Base-by-base conservation (phyloP, 495 filamentous ascomycete genomes). In the Penicillium egyptiacum region DNA sequence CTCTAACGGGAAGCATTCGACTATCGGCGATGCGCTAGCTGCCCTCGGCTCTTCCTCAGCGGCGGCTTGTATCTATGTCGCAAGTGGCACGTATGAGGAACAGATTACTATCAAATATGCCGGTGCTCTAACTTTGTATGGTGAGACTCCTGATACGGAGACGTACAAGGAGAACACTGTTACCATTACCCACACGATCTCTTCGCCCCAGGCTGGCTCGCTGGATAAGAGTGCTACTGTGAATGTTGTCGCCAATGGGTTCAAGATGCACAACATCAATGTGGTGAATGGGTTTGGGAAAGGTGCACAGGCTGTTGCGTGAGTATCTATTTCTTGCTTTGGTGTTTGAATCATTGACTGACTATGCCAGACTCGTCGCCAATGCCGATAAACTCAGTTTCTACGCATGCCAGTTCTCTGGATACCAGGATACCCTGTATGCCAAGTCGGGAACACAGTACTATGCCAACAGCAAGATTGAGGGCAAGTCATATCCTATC, bases 341-440 rank as follows among this genome's bases (percentile, higher is more conserved):
- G 20, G 2, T 17, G 14, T 26, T 26, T 12, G n/a, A 37, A 42
- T 10, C 19, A 14, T 3, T 35, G 1, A 14, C 30, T 30, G 8
- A 25, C 14, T 30, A 23, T 41, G 14, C 16, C 11, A 73, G 70
- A 6, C 59, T 88, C 33, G 77, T 75, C 22, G 81, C 77, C 1
- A 74, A 81, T 42, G 79, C 70, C 11, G 70, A 77, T 48, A 59
- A 70, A 28, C 75, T 80, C 33, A 86, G 80, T 6, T 86, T 82
- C 58, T 89, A 88, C 58, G 86, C 75, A 3, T 81, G 81, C 53
- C 65, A 74, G 48, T 76, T 89, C 57, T 70, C 63, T 5, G 85
- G 86, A 1, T 88, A 77, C 64, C 86, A 89, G 63, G 86, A 88
- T 60, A 88, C 86, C 0, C 52, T 88, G 23, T 74, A 86, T 4